Conservation (phyloP, 1,284 basidiomycete genomes). For the Grifola frondosa region DNA sequence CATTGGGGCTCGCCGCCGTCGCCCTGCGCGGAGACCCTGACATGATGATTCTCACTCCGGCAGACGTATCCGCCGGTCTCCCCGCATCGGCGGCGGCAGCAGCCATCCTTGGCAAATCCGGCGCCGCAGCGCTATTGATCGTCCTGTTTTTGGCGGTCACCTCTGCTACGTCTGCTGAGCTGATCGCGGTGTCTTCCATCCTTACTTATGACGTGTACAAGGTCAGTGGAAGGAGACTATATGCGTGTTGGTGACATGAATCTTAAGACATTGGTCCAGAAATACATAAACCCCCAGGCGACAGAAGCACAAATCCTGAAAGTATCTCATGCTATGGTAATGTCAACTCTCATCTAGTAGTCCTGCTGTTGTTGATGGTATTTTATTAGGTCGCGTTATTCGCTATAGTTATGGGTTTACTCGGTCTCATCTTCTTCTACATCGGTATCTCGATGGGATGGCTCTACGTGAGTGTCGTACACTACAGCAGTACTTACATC, state of each 20-base stretch:
- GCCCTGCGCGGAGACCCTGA: slow-evolving; percentile 74
- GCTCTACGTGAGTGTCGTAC: slow-evolving; percentile 61
- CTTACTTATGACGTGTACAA: slow-evolving; percentile 80
- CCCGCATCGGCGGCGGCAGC: slow-evolving; percentile 81
- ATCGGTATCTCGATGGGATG: slow-evolving; percentile 90
- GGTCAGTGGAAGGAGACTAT: slow-evolving; percentile 16
- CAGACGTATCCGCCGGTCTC: slow-evolving; percentile 79
- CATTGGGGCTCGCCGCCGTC: slow-evolving; percentile 80
- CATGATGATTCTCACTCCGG: slow-evolving; percentile 56
- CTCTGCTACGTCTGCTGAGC: slow-evolving; percentile 83
- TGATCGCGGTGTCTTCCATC: slow-evolving; percentile 83
- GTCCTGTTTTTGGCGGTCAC: slow-evolving; percentile 84
- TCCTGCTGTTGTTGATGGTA: not conserved
- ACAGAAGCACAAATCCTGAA: slow-evolving; percentile 57
- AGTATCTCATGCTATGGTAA: slow-evolving; percentile 46
- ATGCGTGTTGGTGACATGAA: not conserved
- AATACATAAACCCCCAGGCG: slow-evolving; percentile 59
- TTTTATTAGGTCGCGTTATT: slow-evolving; percentile 62
- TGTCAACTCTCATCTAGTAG: not conserved
- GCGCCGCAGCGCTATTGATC: slow-evolving; percentile 70
- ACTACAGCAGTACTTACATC: not conserved
- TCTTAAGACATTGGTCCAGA: slow-evolving; percentile 29
- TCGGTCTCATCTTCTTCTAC: slow-evolving; percentile 85
- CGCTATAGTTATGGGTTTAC: slow-evolving; percentile 77
- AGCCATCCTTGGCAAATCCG: slow-evolving; percentile 74